Evolutionary conservation across 2,329 filamentous ascomycete species (phyloP), one percentile per base, ranked within the genome.

Genomic region (Triangularia setosa): DNA sequence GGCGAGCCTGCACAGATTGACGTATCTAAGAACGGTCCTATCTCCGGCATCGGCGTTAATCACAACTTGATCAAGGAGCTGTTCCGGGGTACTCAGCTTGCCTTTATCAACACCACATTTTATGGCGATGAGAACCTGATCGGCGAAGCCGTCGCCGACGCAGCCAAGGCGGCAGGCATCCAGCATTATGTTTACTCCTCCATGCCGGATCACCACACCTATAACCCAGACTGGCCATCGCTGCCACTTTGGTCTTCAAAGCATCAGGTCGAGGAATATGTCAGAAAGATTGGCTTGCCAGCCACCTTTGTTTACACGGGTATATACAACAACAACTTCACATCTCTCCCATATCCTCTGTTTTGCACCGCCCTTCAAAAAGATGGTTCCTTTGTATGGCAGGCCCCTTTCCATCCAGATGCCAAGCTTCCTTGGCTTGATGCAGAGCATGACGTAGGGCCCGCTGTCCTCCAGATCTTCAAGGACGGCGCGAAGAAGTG

Each of bases 281-380:
- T 97, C 60, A 87, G 91, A 64, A 86, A 92, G 74, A 85, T 97
- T 48, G 88, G 88, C 9, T 82, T 97, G 11, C 92, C 92, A 0
- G 88, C 93, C 0, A 98, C 94, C 0, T 98, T 97, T 76, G 89
- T 97, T 69, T 97, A 97, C 77, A 92, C 93, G 9, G 95, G 94
- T 65, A 97, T 97, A 72, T 99, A 98, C 82, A 97, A 98, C 83
- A 98, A 98, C 79, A 98, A 99, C 76, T 99, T 98, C 78, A 98
- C 94, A 28, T 95, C 91, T 56, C 83, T 97, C 30, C 88, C 87
- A 1, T 98, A 97, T 74, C 95, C 95, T 1, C 83, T 98, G 3
- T 98, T 98, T 80, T 95, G 93, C 79, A 96, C 97, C 90, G 92
- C 96, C 68, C 80, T 96, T 56, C 88, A 92, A 76, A 77, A 82